Evolutionary conservation across 495 filamentous ascomycete species (phyloP).

Genomic region (Xylaria bambusicola): DNA sequence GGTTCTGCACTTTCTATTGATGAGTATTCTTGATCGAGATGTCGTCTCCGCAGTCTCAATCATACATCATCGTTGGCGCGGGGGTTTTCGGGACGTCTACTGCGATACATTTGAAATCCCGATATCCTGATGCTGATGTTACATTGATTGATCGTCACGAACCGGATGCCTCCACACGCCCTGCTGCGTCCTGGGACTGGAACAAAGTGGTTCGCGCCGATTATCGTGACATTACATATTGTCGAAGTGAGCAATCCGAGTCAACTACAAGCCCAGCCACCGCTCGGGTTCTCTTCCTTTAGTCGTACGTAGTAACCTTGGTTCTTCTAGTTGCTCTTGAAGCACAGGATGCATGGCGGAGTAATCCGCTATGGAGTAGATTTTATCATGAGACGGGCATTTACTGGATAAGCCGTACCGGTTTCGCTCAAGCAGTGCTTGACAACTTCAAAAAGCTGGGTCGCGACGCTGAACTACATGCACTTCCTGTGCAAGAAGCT

Average conservation of each 20-base stretch:
- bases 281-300: background rate
- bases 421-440: slow-evolving; percentile 49
- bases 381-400: slow-evolving; percentile 62
- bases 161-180: slow-evolving; percentile 40
- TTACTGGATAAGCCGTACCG: slow-evolving; percentile 50
- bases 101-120: slow-evolving; percentile 58
- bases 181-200: slow-evolving; percentile 65
- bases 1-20: background rate
- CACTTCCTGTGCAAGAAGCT: slow-evolving; percentile 48
- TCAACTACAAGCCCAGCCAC: background rate
- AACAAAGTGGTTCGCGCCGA: slow-evolving; percentile 70
- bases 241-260: slow-evolving; percentile 24
- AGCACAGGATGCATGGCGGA: slow-evolving; percentile 55
- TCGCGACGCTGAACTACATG: slow-evolving; percentile 34
- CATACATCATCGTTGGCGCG: slow-evolving; percentile 63
- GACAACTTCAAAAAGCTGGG: slow-evolving; percentile 54
- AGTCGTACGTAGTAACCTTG: background rate
- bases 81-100: slow-evolving; percentile 69
- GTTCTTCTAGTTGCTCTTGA: slow-evolving; percentile 50
- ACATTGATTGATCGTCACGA: slow-evolving; percentile 60
- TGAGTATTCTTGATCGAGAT: background rate
- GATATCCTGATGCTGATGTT: slow-evolving; percentile 52
- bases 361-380: slow-evolving; percentile 52
- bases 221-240: slow-evolving; percentile 61
- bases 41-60: slow-evolving; percentile 28